Evolutionary conservation across 768 basidiomycete genomes (phyloP), one percentile per base, ranked within the genome.

Genomic region (Auriculariales sp.): DNA sequence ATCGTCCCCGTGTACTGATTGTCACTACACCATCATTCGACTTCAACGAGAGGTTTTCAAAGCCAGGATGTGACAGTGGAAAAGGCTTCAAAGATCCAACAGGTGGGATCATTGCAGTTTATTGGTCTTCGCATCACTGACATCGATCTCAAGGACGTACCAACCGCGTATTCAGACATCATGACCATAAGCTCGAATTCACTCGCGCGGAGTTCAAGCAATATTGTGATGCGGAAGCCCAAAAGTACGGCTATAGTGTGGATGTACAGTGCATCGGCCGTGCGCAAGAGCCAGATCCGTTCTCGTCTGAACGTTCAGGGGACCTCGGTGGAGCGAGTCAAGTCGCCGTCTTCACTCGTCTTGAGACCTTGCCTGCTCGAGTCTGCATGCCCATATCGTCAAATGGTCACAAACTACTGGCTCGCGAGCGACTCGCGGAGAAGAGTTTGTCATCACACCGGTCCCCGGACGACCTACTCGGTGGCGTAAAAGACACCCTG

Each of bases 121-220:
- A 25, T 44, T 22, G 1, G 9, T 22, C 19, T 9, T 44, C 39
- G 3, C 19, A 44, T 44, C 12, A 12, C 15, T 44, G 4, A 22
- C 15, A 7, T 44, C 39, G 5, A 12, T 44, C 22, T 27, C 9
- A 7, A 0, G 68, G 71, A 12, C 75, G 83, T 15, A 91, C 87
- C 0, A 59, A 72, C 44, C 75, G 89, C 1, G 62, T 83, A 27
- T 92, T 91, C 66, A 71, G 90, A 19, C 87, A 93, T 59, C 52
- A 64, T 22, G 90, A 92, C 55, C 90, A 94, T 63, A 83, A 90
- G 56, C 89, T 92, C 54, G 90, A 94, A 61, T 93, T 85, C 83
- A 91, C 87, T 0, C 59, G 64, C 0, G 75, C 77, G 2, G 90
- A 93, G 57, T 94, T 89, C 59, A 57, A 59, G 17, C 56, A 54